Evolutionary conservation across 225 moss, liverwort and hornwort species (phyloP).

Genomic region (Pleurozium schreberi): DNA sequence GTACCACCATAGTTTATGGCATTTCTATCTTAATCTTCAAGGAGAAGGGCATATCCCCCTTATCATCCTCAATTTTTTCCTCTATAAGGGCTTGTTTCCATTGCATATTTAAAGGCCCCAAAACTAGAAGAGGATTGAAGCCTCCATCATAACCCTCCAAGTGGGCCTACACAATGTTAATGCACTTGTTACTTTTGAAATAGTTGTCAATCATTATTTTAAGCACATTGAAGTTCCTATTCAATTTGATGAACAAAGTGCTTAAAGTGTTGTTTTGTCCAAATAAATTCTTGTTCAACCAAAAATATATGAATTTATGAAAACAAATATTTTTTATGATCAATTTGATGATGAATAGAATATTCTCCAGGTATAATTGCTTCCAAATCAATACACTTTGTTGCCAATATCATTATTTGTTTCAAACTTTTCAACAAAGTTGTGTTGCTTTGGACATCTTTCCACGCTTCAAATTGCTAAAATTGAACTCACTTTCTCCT

Average conservation of each 20-base stretch:
- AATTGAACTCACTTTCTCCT: accelerated
- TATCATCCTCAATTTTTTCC: no score
- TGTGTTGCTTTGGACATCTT: background rate
- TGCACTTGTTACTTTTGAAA: background rate
- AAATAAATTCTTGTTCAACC: background rate
- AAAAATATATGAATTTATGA: background rate
- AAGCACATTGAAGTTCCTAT: background rate
- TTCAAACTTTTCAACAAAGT: background rate
- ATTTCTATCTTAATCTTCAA: no score
- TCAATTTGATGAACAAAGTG: background rate
- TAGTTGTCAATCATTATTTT: background rate
- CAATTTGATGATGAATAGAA: background rate
- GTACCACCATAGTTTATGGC: no score
- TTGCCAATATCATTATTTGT: background rate
- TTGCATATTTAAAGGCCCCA: no score
- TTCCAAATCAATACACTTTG: background rate
- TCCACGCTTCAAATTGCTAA: background rate
- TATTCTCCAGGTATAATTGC: background rate
- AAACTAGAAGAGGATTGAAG: no score
- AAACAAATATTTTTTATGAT: background rate
- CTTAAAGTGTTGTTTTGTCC: background rate
- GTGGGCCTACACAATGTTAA: no score
- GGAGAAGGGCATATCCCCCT: no score
- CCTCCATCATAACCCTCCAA: no score
- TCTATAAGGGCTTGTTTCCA: no score